Base-by-base conservation (phyloP, 495 filamentous ascomycete genomes). In the Tuber microsphaerosporum region DNA sequence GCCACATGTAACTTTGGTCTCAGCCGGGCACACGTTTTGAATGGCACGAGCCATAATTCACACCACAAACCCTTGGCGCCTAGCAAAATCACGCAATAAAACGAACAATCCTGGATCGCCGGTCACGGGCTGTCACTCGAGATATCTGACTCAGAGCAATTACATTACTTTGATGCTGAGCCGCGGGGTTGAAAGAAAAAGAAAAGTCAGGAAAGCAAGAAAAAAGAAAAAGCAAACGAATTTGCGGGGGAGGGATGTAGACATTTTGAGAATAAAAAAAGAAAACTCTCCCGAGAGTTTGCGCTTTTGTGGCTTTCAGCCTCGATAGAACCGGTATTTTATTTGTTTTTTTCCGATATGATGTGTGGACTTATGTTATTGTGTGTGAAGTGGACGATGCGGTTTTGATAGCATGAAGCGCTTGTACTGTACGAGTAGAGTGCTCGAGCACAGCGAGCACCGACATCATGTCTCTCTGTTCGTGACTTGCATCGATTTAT, bases 41-140 rank as follows among this genome's bases (percentile, higher is more conserved):
- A n/a, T n/a, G n/a, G n/a, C n/a, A n/a, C n/a, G n/a, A n/a, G n/a
- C n/a, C n/a, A n/a, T n/a, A 65, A 65, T 65, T 65, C 56, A 65
- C 56, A 65, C 26, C 56, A 65, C 56, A 65, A 65, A 65, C 56
- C 22, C 48, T 65, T 65, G 56, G 56, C 56, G 56, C n/a, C 56
- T 26, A 65, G 56, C n/a, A 14, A 65, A 65, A 65, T 65, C 56
- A 10, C 56, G n/a, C 56, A 65, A 65, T 6, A 65, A 61, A 65
- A 31, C n/a, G 56, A 65, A 65, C 12, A 26, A 65, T 65, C 12
- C 5, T 3, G 3, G n/a, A 65, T 65, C 14, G n/a, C 2, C 16
- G n/a, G 12, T 65, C 56, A 65, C 56, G 10, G 56, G 56, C 16
- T 17, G 14, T 65, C 56, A 65, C 56, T 65, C 56, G 56, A 65